Percentiles rank a stretch among this genome's conserved stretches.
Conservation (phyloP, 495 filamentous ascomycete genomes). For the Mytilinidion resinicola region DNA sequence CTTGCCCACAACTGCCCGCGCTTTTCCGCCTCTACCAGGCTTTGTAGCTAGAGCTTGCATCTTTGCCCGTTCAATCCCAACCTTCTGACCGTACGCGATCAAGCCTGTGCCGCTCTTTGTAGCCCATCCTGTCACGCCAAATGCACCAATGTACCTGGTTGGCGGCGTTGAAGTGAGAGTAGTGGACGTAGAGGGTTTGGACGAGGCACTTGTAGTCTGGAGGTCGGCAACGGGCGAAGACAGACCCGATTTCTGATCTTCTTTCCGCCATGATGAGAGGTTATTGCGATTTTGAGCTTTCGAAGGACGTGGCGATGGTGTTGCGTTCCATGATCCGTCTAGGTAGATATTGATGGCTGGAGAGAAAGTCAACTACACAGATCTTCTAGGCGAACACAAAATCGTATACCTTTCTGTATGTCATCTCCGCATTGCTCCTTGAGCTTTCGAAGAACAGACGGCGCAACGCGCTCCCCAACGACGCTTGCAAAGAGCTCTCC, state of each 20-base stretch:
- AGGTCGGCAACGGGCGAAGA: not conserved
- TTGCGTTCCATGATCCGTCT: slow-evolving; percentile 81
- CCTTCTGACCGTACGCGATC: slow-evolving; percentile 66
- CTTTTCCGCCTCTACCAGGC: slow-evolving; percentile 44
- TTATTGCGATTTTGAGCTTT: not conserved
- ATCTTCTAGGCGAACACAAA: not conserved
- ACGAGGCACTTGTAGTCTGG: not conserved
- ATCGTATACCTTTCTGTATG: slow-evolving; percentile 39
- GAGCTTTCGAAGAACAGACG: slow-evolving; percentile 28
- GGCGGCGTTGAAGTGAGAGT: slow-evolving; percentile 43
- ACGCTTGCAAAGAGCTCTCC: slow-evolving; percentile 61
- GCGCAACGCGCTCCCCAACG: slow-evolving; percentile 58
- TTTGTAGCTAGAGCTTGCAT: slow-evolving; percentile 53
- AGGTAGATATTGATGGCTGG: slow-evolving; percentile 67
- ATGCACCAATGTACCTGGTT: slow-evolving; percentile 78
- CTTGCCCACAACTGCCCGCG: slow-evolving; percentile 41
- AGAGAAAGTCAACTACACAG: not conserved
- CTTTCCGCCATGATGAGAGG: slow-evolving; percentile 6
- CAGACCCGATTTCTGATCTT: not conserved
- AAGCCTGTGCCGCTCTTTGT: slow-evolving; percentile 74
- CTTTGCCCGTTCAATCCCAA: slow-evolving; percentile 82
- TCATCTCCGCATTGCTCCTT: slow-evolving; percentile 36
- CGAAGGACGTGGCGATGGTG: slow-evolving; percentile 8
- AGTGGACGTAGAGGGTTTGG: slow-evolving; percentile 6
- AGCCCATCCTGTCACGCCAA: slow-evolving; percentile 87